phyloP scores from a whole-genome alignment of 352 stramenopile genomes.

The Pythium dissotocum region DNA sequence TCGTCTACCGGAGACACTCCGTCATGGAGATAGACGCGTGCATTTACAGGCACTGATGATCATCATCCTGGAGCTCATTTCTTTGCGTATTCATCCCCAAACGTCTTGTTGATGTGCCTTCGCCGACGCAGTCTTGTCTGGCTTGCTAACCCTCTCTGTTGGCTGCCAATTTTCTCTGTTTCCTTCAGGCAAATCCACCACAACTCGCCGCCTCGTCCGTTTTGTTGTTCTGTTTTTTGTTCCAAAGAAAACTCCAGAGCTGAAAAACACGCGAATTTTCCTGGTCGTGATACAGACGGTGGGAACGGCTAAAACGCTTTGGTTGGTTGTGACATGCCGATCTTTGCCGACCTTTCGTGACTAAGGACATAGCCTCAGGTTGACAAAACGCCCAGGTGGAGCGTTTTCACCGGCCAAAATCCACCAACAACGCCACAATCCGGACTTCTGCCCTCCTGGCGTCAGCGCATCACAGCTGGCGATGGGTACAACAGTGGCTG shows the following conservation, averaged over 20 bases:
- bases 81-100: too few species aligned
- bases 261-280: neutral
- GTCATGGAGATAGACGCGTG: too few species aligned
- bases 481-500: conserved; percentile 3
- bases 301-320: neutral
- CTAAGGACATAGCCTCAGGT: neutral
- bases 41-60: too few species aligned
- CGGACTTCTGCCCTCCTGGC: neutral
- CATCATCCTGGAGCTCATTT: too few species aligned
- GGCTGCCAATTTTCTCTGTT: neutral
- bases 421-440: neutral
- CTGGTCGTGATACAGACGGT: neutral
- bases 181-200: neutral
- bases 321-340: conserved; percentile 4
- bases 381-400: neutral
- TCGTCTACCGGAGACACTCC: too few species aligned
- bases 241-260: neutral
- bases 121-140: too few species aligned
- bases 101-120: too few species aligned
- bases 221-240: conserved; percentile 7
- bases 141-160: neutral
- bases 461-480: neutral
- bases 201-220: neutral
- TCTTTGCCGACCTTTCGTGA: neutral
- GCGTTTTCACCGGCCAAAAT: neutral